phyloP scores from a whole-genome alignment of 495 filamentous ascomycete genomes.

The Thermothielavioides terrestris region DNA sequence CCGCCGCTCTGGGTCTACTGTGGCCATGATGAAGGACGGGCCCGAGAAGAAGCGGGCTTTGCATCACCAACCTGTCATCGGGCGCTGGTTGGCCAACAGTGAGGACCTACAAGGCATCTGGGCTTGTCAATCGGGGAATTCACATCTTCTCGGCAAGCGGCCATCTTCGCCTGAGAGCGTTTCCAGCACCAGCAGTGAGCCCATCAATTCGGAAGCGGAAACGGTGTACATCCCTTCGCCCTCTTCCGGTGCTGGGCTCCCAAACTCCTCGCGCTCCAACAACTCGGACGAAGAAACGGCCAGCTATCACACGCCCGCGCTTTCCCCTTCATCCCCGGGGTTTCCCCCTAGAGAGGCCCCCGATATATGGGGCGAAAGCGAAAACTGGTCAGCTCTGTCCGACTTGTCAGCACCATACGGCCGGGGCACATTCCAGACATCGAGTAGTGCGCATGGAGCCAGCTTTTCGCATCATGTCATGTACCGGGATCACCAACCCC shows the following conservation, averaged over 20 bases:
- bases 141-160: neutral
- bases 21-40: neutral
- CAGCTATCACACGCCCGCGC: neutral
- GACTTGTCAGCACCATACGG: neutral
- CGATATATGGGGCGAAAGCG: neutral
- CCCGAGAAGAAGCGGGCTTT: neutral
- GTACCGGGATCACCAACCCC: neutral
- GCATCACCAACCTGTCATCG: neutral
- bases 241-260: neutral
- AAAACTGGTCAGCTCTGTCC: neutral
- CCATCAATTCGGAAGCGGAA: constrained; percentile 4
- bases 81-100: neutral
- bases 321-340: neutral
- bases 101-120: neutral
- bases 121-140: neutral
- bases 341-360: neutral
- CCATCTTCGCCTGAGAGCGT: neutral
- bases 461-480: neutral
- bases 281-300: neutral
- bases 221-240: neutral
- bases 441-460: neutral
- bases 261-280: neutral
- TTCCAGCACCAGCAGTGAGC: constrained; percentile 1
- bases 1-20: neutral
- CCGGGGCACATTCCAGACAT: neutral